phyloP scores from a whole-genome alignment of 148 eudicot genomes.

The Polygonum aviculare region DNA sequence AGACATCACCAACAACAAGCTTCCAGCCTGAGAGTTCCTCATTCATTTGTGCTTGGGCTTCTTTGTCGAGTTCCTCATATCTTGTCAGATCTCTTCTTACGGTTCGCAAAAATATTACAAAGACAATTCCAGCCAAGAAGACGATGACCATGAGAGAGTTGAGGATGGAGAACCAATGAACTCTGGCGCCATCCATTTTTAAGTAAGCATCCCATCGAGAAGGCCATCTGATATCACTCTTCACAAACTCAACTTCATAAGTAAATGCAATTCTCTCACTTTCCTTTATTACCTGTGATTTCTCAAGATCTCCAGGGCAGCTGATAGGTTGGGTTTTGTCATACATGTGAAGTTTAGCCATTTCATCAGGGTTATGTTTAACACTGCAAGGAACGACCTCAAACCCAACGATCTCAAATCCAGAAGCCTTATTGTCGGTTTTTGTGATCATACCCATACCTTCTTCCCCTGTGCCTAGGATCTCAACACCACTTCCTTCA shows the following conservation, averaged over 20 bases:
- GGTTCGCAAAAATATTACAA: constrained; percentile 18
- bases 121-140: constrained; percentile 20
- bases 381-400: constrained; percentile 22
- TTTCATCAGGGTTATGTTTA: constrained; percentile 12
- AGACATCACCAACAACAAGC: constrained; percentile 21
- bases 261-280: constrained; percentile 17
- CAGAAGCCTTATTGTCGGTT: constrained; percentile 14
- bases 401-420: constrained; percentile 19
- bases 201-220: constrained; percentile 21
- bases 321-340: constrained; percentile 7
- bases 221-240: constrained; percentile 19
- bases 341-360: constrained; percentile 20
- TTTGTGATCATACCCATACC: constrained; percentile 14
- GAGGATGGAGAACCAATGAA: constrained; percentile 21
- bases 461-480: constrained; percentile 18
- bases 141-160: constrained; percentile 19
- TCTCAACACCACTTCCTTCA: constrained; percentile 19
- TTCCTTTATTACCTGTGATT: constrained; percentile 15
- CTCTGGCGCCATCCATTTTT: constrained; percentile 19
- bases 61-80: constrained; percentile 19
- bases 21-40: constrained; percentile 23
- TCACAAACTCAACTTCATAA: constrained; percentile 21
- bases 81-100: constrained; percentile 19
- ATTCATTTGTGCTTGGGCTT: constrained; percentile 21
- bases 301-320: constrained; percentile 13